These are phyloP conservation scores for Neofusicoccum sp. DNA, from an alignment of 2,329 filamentous ascomycete genomes.

Conservation along the genomic window DNA sequence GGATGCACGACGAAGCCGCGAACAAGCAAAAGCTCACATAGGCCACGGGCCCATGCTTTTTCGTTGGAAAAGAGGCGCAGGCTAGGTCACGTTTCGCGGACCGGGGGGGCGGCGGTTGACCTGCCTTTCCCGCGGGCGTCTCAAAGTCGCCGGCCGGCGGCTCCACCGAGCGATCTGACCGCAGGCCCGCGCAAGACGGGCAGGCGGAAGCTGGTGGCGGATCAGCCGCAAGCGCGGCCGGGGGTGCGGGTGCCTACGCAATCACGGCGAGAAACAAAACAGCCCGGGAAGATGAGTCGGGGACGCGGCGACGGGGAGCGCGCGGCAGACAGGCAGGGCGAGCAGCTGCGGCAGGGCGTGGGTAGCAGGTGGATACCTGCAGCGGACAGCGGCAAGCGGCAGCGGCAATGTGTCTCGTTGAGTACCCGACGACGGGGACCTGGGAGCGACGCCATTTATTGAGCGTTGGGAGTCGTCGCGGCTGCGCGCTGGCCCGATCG, in stretches of 20 bases:
- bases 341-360: background rate
- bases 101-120: background rate
- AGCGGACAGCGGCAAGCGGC: conserved; percentile 1
- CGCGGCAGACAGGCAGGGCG: background rate
- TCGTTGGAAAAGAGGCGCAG: background rate
- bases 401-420: conserved; percentile 18
- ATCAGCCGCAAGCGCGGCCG: conserved; percentile 16
- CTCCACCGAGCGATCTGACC: conserved; percentile 16
- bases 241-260: conserved; percentile 6
- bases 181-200: conserved; percentile 16
- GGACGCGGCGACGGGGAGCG: background rate
- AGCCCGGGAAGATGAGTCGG: conserved; percentile 4
- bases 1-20: conserved; percentile 11
- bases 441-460: conserved; percentile 12
- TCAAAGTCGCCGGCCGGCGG: background rate
- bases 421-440: conserved; percentile 14
- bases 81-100: background rate
- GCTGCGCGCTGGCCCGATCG: background rate
- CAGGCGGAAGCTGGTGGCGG: conserved; percentile 10
- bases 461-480: conserved; percentile 5
- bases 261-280: conserved; percentile 16
- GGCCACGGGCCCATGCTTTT: background rate
- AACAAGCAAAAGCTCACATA: conserved; percentile 12
- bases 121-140: background rate
- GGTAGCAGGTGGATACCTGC: background rate